A percentile compares a stretch with the other conserved stretches of the same genome.
phyloP scores from a whole-genome alignment of 2,329 filamentous ascomycete genomes.

The Fusarium sp. region DNA sequence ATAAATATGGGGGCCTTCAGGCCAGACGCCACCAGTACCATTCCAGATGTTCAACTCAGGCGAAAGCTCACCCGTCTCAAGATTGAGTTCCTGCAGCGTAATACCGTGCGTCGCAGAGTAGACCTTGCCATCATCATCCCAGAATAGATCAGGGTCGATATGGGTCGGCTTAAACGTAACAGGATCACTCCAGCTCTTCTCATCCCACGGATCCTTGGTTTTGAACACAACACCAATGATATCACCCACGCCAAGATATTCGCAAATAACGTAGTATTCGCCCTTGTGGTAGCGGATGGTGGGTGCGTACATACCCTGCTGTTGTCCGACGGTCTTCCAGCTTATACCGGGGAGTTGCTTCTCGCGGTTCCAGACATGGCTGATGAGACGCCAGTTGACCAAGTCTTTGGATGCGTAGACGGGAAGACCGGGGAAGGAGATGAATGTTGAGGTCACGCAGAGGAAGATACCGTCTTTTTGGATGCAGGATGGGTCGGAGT shows the following conservation, averaged over 20 bases:
- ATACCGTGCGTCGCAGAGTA: conserved; percentile 58
- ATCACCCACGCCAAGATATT: conserved; percentile 19
- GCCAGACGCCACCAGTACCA: conserved; percentile 55
- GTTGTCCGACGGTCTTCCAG: conserved; percentile 46
- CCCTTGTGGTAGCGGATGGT: conserved; percentile 57
- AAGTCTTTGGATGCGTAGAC: conserved; percentile 65
- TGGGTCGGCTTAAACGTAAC: conserved; percentile 39
- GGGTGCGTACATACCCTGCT: conserved; percentile 60
- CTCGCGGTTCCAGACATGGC: conserved; percentile 55
- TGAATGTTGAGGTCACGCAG: conserved; percentile 64
- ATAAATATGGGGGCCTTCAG: conserved; percentile 65
- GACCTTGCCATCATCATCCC: conserved; percentile 65
- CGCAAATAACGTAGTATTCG: conserved; percentile 54
- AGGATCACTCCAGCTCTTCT: conserved; percentile 43
- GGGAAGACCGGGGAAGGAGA: conserved; percentile 63
- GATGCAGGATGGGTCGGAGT: conserved; percentile 61
- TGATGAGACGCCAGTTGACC: conserved; percentile 59
- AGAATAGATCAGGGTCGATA: conserved; percentile 61
- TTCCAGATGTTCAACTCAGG: conserved; percentile 58
- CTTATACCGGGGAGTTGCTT: conserved; percentile 54
- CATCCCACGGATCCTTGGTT: conserved; percentile 35
- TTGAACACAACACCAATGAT: conserved; percentile 29
- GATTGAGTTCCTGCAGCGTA: conserved; percentile 36
- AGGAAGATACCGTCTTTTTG: conserved; percentile 60
- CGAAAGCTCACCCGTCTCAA: conserved; percentile 10